Percentiles rank a stretch among this genome's conserved stretches.
Evolutionary conservation across 2,329 filamentous ascomycete genomes (phyloP).

Genomic region (Neonectria punicea): DNA sequence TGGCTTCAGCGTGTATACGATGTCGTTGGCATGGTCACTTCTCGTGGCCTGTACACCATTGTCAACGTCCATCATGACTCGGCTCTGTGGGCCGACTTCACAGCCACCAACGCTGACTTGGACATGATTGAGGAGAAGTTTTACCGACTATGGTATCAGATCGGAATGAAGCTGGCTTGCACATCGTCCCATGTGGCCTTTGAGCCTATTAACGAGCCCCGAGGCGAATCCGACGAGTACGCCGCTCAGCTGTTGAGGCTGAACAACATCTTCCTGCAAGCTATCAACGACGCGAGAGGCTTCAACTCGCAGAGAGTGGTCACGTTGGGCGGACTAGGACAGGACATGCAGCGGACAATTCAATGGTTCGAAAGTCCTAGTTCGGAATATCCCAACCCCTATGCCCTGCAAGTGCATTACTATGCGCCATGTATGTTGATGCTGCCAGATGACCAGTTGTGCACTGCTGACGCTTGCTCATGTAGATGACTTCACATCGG

Average conservation of each 20-base stretch:
- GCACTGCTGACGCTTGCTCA: background rate
- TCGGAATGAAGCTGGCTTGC: conserved; percentile 63
- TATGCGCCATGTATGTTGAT: too few species aligned
- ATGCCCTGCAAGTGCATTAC: too few species aligned
- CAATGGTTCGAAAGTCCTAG: too few species aligned
- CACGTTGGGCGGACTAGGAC: conserved; percentile 61
- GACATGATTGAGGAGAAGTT: conserved; percentile 67
- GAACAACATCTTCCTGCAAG: background rate
- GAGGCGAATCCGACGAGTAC: background rate
- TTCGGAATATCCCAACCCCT: too few species aligned
- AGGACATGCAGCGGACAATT: too few species aligned
- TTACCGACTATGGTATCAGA: conserved; percentile 66
- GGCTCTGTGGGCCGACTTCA: conserved; percentile 67
- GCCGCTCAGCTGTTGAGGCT: background rate
- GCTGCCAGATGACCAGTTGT: too few species aligned
- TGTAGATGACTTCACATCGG: conserved; percentile 55
- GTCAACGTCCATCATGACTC: conserved; percentile 71
- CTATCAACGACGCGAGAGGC: conserved; percentile 53
- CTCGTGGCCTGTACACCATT: conserved; percentile 61
- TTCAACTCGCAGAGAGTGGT: conserved; percentile 66
- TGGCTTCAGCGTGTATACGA: conserved; percentile 68
- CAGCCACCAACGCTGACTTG: conserved; percentile 55
- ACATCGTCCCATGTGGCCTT: conserved; percentile 65
- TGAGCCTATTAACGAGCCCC: conserved; percentile 62
- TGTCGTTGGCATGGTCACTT: conserved; percentile 66